Percentiles rank a stretch among this genome's conserved stretches.
phyloP scores from a whole-genome alignment of 1,284 basidiomycete genomes.

The Cutaneotrichosporon cyanovorans region DNA sequence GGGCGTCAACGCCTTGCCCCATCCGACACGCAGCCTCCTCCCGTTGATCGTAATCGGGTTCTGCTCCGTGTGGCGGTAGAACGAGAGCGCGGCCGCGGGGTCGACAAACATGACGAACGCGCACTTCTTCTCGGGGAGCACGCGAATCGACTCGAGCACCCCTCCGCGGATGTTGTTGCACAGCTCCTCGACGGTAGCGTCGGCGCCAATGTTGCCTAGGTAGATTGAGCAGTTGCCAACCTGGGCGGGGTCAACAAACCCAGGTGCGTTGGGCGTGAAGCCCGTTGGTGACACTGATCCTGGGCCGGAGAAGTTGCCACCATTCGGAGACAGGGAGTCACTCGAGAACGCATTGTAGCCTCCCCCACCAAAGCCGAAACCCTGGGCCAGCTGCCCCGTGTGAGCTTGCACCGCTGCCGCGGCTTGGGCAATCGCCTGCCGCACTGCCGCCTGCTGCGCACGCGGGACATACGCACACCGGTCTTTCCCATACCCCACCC shows the following conservation, averaged over 20 bases:
- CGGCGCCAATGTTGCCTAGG: slow-evolving; percentile 86
- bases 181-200: slow-evolving; percentile 82
- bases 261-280: too few relatives aligned
- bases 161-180: slow-evolving; percentile 91
- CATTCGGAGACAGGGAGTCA: too few relatives aligned
- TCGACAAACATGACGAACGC: slow-evolving; percentile 84
- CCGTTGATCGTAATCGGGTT: slow-evolving; percentile 83
- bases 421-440: slow-evolving; percentile 52
- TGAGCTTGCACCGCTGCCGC: slow-evolving; percentile 48
- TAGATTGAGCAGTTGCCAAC: slow-evolving; percentile 73
- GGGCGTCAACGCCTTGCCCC: slow-evolving; percentile 86
- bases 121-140: slow-evolving; percentile 21
- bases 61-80: slow-evolving; percentile 80
- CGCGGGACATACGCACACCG: slow-evolving; percentile 73
- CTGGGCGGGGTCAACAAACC: slow-evolving; percentile 8
- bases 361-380: slow-evolving; percentile 19
- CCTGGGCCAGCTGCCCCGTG: slow-evolving; percentile 32
- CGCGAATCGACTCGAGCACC: slow-evolving; percentile 35
- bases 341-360: not conserved
- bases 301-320: too few relatives aligned
- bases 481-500: slow-evolving; percentile 88
- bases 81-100: slow-evolving; percentile 77
- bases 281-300: too few relatives aligned
- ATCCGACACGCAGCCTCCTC: slow-evolving; percentile 84
- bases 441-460: slow-evolving; percentile 47